Percentiles rank a stretch among this genome's conserved stretches.
Evolutionary conservation across 2,329 filamentous ascomycete genomes (phyloP).

Genomic region (Thelonectria rubi): DNA sequence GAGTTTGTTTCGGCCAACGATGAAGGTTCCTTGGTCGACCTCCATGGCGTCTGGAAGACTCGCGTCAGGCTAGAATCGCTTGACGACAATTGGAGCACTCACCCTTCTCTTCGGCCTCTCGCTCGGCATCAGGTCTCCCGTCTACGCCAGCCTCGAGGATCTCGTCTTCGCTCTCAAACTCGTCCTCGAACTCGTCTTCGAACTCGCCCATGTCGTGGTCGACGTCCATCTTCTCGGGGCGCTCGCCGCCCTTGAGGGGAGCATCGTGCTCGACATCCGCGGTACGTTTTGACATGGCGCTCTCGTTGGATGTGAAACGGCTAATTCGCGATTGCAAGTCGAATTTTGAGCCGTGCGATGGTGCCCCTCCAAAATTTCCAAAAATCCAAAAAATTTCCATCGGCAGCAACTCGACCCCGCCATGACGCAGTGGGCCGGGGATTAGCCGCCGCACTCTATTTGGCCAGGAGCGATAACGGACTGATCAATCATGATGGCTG

Average conservation of each 20-base stretch:
- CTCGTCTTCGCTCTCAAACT: constrained; percentile 89
- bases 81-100: background rate
- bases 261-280: constrained; percentile 50
- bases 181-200: constrained; percentile 94
- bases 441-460: constrained; percentile 15
- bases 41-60: constrained; percentile 78
- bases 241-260: constrained; percentile 68
- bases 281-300: constrained; percentile 31
- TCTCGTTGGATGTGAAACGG: constrained; percentile 11
- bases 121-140: constrained; percentile 88
- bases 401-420: constrained; percentile 10
- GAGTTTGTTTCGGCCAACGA: constrained; percentile 91
- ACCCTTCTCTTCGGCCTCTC: constrained; percentile 85
- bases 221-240: constrained; percentile 72
- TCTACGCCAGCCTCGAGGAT: constrained; percentile 95
- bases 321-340: constrained; percentile 5
- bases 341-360: constrained; percentile 16
- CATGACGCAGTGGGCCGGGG: constrained; percentile 25
- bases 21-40: constrained; percentile 92
- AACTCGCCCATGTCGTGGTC: constrained; percentile 81
- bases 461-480: background rate
- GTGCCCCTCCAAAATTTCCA: constrained; percentile 25
- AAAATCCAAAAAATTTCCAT: constrained; percentile 22
- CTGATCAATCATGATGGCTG: no score
- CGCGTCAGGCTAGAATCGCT: background rate